Evolutionary conservation across 371 early-diverging fungal species (phyloP).

Genomic region (Apophysomyces sp.): DNA sequence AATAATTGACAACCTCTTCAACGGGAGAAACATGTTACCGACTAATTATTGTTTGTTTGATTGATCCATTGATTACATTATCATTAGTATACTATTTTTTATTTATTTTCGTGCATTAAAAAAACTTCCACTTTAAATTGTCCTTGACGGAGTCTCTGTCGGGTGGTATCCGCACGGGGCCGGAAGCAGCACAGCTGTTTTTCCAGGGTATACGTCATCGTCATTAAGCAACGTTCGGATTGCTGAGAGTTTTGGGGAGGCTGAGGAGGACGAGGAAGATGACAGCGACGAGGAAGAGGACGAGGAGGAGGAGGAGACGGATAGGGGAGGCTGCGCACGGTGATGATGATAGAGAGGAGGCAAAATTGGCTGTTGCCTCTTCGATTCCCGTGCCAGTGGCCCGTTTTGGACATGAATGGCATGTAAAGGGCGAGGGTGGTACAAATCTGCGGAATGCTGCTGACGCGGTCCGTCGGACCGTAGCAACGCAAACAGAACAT

Average conservation of each 20-base stretch:
- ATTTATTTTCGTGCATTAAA: background rate
- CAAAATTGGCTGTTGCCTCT: conserved; percentile 15
- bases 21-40: too few species aligned
- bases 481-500: conserved; percentile 31
- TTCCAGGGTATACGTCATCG: conserved; percentile 9
- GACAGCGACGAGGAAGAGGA: conserved; percentile 27
- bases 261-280: conserved; percentile 23
- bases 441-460: conserved; percentile 9
- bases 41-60: background rate
- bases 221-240: conserved; percentile 35
- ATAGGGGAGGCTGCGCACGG: conserved; percentile 7
- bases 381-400: conserved; percentile 11
- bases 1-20: too few species aligned
- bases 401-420: conserved; percentile 18
- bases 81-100: background rate
- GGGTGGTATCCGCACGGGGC: conserved; percentile 1
- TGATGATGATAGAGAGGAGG: conserved; percentile 14
- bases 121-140: background rate
- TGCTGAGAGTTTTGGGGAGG: conserved; percentile 24
- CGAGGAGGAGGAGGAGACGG: conserved; percentile 21
- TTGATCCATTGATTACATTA: background rate
- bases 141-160: background rate
- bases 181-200: background rate
- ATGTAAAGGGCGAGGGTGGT: conserved; percentile 19
- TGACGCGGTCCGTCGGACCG: conserved; percentile 7